These are phyloP conservation scores for Graphilbum sp. DNA, from an alignment of 2,329 filamentous ascomycete species.

Conservation along the genomic window DNA sequence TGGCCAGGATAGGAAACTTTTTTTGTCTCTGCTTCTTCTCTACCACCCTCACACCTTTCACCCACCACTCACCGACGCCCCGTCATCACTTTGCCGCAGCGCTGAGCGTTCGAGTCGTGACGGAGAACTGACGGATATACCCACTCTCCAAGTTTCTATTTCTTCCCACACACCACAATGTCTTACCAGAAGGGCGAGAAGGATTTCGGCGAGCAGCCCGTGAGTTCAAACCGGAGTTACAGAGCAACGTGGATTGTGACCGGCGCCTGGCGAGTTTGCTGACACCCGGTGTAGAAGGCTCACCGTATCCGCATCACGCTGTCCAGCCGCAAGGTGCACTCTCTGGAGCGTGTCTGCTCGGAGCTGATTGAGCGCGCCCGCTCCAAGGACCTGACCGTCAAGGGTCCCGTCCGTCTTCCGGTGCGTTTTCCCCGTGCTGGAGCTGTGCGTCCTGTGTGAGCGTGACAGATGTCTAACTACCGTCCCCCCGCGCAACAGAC, in stretches of 20 bases:
- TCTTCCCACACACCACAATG: conserved; percentile 39
- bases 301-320: conserved; percentile 63
- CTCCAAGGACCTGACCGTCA: conserved; percentile 95
- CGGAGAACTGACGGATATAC: conserved; percentile 3
- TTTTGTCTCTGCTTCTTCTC: neutral
- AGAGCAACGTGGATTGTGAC: too few relatives aligned
- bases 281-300: conserved; percentile 10
- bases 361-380: conserved; percentile 98
- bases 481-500: conserved; percentile 25
- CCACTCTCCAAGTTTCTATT: neutral
- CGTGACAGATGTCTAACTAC: too few relatives aligned
- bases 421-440: neutral
- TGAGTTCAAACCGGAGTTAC: too few relatives aligned
- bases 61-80: neutral
- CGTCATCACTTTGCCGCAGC: conserved; percentile 13
- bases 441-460: too few relatives aligned
- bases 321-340: conserved; percentile 82
- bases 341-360: conserved; percentile 94
- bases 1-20: neutral
- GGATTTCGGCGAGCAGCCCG: conserved; percentile 76
- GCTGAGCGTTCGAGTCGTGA: conserved; percentile 11
- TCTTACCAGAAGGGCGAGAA: conserved; percentile 94
- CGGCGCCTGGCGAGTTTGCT: too few relatives aligned
- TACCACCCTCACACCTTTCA: neutral
- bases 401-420: conserved; percentile 92